phyloP scores from a whole-genome alignment of 495 filamentous ascomycete species.

The Terfezia boudieri region DNA sequence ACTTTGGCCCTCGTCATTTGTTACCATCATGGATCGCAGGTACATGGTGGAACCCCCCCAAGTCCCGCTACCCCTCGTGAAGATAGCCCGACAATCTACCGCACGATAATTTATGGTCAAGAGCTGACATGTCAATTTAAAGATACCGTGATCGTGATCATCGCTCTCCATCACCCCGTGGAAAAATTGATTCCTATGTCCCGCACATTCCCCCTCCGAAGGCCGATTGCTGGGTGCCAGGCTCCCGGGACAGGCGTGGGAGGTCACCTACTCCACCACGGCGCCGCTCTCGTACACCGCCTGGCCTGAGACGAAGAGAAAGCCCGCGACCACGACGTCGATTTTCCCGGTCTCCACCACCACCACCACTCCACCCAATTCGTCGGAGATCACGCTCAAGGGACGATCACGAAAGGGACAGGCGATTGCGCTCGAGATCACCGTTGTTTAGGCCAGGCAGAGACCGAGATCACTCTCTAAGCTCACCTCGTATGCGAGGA shows the following conservation, averaged over 20 bases:
- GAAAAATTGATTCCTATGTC: background rate
- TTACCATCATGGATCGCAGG: background rate
- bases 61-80: background rate
- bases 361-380: background rate
- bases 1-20: no score
- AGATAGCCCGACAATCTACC: background rate
- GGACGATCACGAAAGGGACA: background rate
- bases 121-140: background rate
- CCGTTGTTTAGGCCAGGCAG: background rate
- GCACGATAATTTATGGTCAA: background rate
- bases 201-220: background rate
- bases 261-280: background rate
- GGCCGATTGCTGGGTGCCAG: background rate
- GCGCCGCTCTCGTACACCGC: background rate
- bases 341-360: background rate
- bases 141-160: background rate
- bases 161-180: background rate
- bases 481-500: background rate
- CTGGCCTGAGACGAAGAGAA: background rate
- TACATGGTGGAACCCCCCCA: background rate
- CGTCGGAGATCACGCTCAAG: background rate
- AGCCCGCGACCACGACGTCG: background rate
- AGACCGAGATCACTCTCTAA: background rate
- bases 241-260: background rate
- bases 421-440: background rate